Evolutionary conservation across 148 eudicot species (phyloP).

Genomic region (Vaccinium corymbosum): DNA sequence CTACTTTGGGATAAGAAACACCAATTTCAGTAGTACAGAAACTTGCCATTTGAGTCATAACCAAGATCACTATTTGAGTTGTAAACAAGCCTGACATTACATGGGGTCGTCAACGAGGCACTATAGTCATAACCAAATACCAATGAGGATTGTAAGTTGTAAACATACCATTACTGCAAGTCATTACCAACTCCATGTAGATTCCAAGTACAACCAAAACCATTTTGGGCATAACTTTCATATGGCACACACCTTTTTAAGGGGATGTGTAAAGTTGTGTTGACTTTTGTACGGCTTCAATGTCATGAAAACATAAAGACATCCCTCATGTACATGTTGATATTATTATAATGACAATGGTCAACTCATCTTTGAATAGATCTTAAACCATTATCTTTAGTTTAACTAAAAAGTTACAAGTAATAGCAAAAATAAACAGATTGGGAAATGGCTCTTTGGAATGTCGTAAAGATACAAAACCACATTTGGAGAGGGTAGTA

Average conservation of each 20-base stretch:
- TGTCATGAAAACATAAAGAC: not conserved
- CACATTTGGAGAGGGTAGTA: not conserved
- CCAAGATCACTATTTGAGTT: no score
- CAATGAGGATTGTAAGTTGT: not conserved
- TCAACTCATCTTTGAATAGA: not conserved
- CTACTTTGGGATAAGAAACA: not conserved
- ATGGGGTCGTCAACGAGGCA: no score
- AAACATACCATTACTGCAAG: not conserved
- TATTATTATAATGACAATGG: not conserved
- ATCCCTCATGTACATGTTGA: not conserved
- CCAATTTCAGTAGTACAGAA: not conserved
- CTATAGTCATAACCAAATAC: not conserved
- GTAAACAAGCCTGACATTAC: no score
- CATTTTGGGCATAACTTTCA: not conserved
- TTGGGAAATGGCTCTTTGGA: not conserved
- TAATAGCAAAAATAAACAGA: not conserved
- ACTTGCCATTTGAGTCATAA: no score
- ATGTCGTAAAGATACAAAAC: not conserved
- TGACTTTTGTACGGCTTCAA: not conserved
- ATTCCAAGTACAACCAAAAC: not conserved
- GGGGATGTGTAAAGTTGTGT: not conserved
- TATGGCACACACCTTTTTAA: not conserved
- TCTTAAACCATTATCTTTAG: not conserved
- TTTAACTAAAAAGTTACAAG: not conserved
- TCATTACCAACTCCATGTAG: not conserved